These are phyloP conservation scores for Populus hybrid DNA, from an alignment of 441 rosid genomes.

Conservation along the genomic window DNA sequence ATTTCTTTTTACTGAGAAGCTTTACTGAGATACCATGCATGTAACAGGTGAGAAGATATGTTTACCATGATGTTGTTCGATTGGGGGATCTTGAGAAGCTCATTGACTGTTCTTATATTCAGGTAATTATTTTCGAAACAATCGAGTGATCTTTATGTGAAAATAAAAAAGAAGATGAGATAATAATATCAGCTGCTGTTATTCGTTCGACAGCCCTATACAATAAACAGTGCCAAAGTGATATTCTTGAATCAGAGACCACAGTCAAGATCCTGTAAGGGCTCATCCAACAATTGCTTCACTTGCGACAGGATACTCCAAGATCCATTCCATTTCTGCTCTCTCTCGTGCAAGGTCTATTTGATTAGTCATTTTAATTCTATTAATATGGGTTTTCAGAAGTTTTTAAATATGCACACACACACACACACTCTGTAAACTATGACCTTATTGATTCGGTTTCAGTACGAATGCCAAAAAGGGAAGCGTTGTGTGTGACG, in stretches of 20 bases:
- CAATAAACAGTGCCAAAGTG: conserved; percentile 89
- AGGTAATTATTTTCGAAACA: conserved; percentile 35
- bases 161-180: background rate
- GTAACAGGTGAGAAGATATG: conserved; percentile 76
- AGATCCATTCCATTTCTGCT: conserved; percentile 83
- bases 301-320: conserved; percentile 92
- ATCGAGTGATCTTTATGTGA: background rate
- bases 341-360: conserved; percentile 90
- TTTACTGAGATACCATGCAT: background rate
- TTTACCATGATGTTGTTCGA: conserved; percentile 76
- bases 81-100: conserved; percentile 87
- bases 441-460: background rate
- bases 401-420: background rate
- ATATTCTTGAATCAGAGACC: conserved; percentile 88
- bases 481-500: background rate
- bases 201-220: conserved; percentile 61
- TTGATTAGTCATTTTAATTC: background rate
- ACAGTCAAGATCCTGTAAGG: conserved; percentile 73
- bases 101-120: conserved; percentile 75
- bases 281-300: conserved; percentile 74
- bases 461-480: background rate
- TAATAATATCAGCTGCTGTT: background rate
- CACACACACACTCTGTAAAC: background rate
- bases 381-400: background rate
- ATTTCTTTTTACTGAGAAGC: background rate